Evolutionary conservation across 1,284 basidiomycete species (phyloP).

Genomic region (Cryptococcus sp.): DNA sequence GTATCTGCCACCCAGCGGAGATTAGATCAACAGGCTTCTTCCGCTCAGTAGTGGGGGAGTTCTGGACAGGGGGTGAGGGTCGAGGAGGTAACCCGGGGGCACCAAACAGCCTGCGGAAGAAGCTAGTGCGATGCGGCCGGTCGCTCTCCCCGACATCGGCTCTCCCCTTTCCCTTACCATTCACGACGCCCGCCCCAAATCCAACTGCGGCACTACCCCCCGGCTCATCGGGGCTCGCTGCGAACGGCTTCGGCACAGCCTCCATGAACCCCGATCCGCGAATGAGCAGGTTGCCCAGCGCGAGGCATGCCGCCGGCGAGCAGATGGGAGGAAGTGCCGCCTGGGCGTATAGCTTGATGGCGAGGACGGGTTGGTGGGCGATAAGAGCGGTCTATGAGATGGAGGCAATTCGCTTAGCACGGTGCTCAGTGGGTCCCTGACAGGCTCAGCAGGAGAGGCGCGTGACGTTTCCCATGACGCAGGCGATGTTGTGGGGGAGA

Average conservation of each 20-base stretch:
- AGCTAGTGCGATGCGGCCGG: constrained; percentile 4
- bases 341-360: constrained; percentile 34
- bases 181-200: not conserved
- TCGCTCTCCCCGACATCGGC: not conserved
- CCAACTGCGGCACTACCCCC: not conserved
- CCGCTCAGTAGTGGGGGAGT: not conserved
- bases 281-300: constrained; percentile 40
- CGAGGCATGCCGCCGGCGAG: constrained; percentile 40
- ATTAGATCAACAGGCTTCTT: constrained; percentile 14
- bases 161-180: constrained; percentile 16
- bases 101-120: constrained; percentile 20
- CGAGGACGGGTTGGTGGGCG: constrained; percentile 37
- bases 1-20: constrained; percentile 37
- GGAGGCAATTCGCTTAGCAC: not conserved
- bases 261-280: constrained; percentile 31
- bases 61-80: too few species aligned
- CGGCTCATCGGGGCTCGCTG: not conserved
- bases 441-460: not conserved
- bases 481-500: not conserved
- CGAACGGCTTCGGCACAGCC: not conserved
- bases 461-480: too few species aligned
- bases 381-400: constrained; percentile 38
- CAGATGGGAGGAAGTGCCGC: constrained; percentile 42
- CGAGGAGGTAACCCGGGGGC: not conserved
- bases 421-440: not conserved